A percentile compares a stretch with the other conserved stretches of the same genome.
Evolutionary conservation across 805 yeast genomes (phyloP).

Genomic region (Yarrowia divulgata): DNA sequence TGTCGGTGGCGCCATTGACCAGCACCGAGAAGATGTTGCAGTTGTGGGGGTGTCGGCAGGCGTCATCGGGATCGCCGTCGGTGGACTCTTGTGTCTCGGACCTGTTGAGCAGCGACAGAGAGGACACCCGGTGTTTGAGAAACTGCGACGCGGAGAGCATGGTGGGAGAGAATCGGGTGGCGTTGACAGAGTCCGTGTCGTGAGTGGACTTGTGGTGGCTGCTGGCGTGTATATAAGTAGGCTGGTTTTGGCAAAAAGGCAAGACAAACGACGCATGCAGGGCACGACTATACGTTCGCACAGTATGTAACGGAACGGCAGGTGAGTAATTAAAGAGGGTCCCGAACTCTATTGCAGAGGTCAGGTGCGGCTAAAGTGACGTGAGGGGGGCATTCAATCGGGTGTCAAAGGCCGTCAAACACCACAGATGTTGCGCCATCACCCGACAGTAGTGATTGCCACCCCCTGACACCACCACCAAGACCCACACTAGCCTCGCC

Average conservation of each 20-base stretch:
- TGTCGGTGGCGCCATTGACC: conserved; percentile 16
- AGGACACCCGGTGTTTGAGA: conserved; percentile 25
- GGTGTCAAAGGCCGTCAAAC: no score
- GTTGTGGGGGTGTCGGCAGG: conserved; percentile 19
- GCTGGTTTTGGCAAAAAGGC: not conserved
- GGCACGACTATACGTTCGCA: not conserved
- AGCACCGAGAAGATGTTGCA: conserved; percentile 28
- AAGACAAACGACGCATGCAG: not conserved
- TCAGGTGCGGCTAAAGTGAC: not conserved
- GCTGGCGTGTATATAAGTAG: not conserved
- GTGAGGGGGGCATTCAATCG: not conserved
- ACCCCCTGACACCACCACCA: no score
- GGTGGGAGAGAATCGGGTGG: not conserved
- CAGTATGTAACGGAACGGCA: not conserved
- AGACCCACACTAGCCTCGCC: no score
- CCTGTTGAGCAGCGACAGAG: conserved; percentile 11
- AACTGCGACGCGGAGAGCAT: conserved; percentile 35
- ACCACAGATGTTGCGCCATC: no score
- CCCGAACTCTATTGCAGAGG: not conserved
- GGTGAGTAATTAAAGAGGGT: conserved; percentile 4
- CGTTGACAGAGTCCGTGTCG: not conserved
- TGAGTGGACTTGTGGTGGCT: not conserved
- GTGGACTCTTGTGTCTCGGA: not conserved
- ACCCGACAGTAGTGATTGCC: no score
- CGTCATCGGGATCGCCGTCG: conserved; percentile 9